Base-by-base conservation (phyloP, 2,329 filamentous ascomycete species). In the Penicillium oxalicum region DNA sequence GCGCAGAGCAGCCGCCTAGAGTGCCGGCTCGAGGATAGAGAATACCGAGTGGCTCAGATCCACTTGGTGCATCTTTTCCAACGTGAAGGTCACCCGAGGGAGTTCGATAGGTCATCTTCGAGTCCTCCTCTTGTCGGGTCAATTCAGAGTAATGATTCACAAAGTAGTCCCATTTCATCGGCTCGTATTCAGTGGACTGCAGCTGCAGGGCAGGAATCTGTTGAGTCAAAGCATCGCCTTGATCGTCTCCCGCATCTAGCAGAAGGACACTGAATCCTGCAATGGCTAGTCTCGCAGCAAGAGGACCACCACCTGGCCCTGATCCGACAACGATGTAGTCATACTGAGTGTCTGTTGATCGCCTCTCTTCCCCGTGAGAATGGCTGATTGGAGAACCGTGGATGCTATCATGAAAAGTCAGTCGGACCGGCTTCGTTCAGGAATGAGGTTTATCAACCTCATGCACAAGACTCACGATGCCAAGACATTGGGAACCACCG, bases 321-420 rank as follows among this genome's bases (percentile, higher is more conserved):
- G 78, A 80, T 9, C 81, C 81, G 34, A 84, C 79, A 8, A 84
- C 74, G 27, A 84, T 71, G 65, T 82, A 84, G 51, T 84, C 81
- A 59, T 84, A 84, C 33, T 63, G 50, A 9, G 52, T 27, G 13
- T n/a, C 39, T 13, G 47, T 32, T 27, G 49, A 44, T 6, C 55
- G 36, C 37, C 33, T 54, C 35, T 52, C 18, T 25, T 27, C n/a
- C 26, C 40, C 40, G 40, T 56, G 54, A 29, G 43, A 46, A 32
- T 48, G 48, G 5, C 35, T 5, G 29, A 32, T 7, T 8, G 29
- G 12, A 9, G 40, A 26, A 5, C 34, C 40, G 40, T 57, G 47
- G 35, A 35, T 36, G 43, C 52, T 58, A 9, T 32, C 7, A 26
- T 42, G 4, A 6, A 9, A 7, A 7, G 28, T 34, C 13, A 42